These are phyloP conservation scores for Mycena maculata DNA, from an alignment of 768 basidiomycete species.

Conservation along the genomic window DNA sequence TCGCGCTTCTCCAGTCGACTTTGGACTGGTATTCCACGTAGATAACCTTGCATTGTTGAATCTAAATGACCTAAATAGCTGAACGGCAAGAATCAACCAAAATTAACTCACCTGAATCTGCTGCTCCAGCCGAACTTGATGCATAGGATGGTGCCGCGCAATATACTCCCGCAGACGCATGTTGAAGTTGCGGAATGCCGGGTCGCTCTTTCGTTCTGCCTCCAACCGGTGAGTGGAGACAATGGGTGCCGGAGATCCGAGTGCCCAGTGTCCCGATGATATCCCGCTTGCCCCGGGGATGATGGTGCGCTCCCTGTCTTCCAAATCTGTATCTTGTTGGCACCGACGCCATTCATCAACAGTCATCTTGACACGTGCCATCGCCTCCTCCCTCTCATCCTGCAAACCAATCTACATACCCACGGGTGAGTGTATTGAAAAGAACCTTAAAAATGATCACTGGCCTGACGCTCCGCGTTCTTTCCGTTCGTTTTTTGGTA, in stretches of 20 bases:
- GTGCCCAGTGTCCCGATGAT: conserved; percentile 14
- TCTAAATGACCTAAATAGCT: background rate
- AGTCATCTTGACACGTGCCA: conserved; percentile 16
- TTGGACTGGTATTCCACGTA: conserved; percentile 8
- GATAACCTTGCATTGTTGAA: conserved; percentile 7
- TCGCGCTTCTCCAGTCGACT: conserved; percentile 6
- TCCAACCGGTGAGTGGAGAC: conserved; percentile 12
- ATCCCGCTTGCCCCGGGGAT: conserved; percentile 1
- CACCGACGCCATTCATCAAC: conserved; percentile 3
- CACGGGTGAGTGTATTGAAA: background rate
- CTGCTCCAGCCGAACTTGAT: conserved; percentile 33
- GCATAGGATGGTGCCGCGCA: background rate
- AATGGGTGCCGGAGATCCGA: conserved; percentile 14
- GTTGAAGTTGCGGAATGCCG: conserved; percentile 17
- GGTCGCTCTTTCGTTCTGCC: background rate
- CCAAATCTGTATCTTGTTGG: background rate
- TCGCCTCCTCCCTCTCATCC: conserved; percentile 19
- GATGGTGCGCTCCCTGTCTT: background rate
- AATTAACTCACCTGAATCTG: background rate
- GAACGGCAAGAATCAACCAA: background rate
- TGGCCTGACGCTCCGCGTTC: conserved; percentile 17
- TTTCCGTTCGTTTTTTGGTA: conserved; percentile 19
- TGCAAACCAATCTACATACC: conserved; percentile 4
- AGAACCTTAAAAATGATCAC: background rate
- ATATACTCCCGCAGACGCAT: conserved; percentile 23